Base-by-base conservation (phyloP, 2,329 filamentous ascomycete genomes). In the Colletotrichum scovillei region DNA sequence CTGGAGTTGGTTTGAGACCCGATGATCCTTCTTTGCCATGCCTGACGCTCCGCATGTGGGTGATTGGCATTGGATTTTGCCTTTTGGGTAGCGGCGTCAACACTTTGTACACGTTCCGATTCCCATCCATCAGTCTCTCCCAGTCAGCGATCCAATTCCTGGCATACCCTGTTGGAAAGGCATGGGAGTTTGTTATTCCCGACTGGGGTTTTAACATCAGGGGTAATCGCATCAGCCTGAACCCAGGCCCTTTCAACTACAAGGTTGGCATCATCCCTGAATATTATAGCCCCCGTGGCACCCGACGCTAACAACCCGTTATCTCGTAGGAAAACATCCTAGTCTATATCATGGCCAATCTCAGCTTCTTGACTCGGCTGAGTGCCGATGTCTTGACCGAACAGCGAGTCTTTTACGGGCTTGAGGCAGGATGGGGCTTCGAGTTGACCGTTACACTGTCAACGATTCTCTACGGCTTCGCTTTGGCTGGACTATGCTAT, bases 401-500 rank as follows among this genome's bases (percentile, higher is more conserved):
- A 58, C 80, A 82, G 63, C 77, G 80, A 7, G 73, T 86, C 76
- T 87, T 84, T 67, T 87, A 87, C 65, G 79, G 82, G 4, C 80
- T 86, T 62, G 80, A 82, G 1, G 81, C 83, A 0, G 81, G 86
- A 4, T 86, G 85, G 74, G 86, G 85, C 0, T 86, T 85, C 63
- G 82, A 86, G 67, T 76, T 86, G 1, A 77, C 85, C 0, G 73
- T 86, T 35, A 81, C 79, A 7, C 78, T 86, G 28, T 82, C 83
- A 3, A 85, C 82, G 0, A 84, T 86, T 64, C 67, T 85, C 7
- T 82, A 86, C 69, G 87, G 88, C 2, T 87, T 88, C 64, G 86
- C 86, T 5, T 78, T 88, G 42, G 86, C 87, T 0, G 86, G 86
- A 4, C 78, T 88, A 63, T 81, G 81, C 24, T 78, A 83, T 12